Base-by-base conservation (phyloP, 2,329 filamentous ascomycete species). In the Boeremia exigua region DNA sequence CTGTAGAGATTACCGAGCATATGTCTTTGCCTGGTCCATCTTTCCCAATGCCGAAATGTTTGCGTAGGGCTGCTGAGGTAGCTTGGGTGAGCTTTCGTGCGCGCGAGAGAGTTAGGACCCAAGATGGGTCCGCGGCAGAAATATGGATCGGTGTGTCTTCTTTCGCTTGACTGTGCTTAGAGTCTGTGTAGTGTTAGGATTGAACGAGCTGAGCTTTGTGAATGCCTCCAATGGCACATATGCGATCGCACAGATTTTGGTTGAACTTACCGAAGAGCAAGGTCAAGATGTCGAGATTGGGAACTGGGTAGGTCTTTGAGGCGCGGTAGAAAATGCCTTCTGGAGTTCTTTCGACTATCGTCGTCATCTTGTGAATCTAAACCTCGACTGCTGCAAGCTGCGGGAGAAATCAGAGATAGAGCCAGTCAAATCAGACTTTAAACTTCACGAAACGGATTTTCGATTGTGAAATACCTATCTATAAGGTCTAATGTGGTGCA, bases 11-110 rank as follows among this genome's bases (percentile, higher is more conserved):
- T 15, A 81, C 78, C 4, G 85, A 81, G 12, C 86, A 81, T 4
- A 86, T 80, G 60, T 75, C 70, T 47, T 78, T 78, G 32, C 75
- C 79, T 0, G 79, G 75, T 0, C 83, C 82, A 11, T 76, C 53
- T 2, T 67, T 68, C 11, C 85, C 85, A 39, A 88, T 80, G 12
- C 77, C 78, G 58, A 82, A 87, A 19, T 77, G 66, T 25, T 74
- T 69, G n/a, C 86, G 81, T 1, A 89, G 76, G 14, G 84, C 81
- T 61, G 84, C 75, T 4, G 84, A 85, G 15, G 85, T 79, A 3
- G 80, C 78, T 59, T 82, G 79, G 9, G 82, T 80, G 10, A 84
- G 74, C 9, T 68, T 63, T 4, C 81, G 80, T 2, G 82, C 77
- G 28, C 79, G 75, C 0, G 78, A 73, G 66, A 84, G 86, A 42